These are phyloP conservation scores for Fusarium robinianum DNA, from an alignment of 2,329 filamentous ascomycete species.

Conservation along the genomic window DNA sequence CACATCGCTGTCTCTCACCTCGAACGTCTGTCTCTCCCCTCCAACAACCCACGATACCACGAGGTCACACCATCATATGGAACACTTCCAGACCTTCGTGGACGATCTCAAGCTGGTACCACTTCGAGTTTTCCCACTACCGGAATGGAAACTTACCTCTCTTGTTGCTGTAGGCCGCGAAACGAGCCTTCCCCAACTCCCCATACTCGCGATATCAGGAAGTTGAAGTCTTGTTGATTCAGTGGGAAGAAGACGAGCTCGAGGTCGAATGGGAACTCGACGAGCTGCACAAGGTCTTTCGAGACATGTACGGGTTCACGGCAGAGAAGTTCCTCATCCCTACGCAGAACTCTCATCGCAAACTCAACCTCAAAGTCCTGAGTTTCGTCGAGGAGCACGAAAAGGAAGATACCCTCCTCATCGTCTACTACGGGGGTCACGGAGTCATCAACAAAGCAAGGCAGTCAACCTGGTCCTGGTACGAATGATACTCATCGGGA, in stretches of 20 bases:
- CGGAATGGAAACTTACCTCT: conserved; percentile 5
- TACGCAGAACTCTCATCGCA: conserved; percentile 33
- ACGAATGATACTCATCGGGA: neutral
- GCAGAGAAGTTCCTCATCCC: conserved; percentile 33
- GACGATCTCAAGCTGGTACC: conserved; percentile 30
- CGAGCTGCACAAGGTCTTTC: conserved; percentile 27
- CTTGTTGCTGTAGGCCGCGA: conserved; percentile 21
- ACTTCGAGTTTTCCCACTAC: neutral
- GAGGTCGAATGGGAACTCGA: conserved; percentile 33
- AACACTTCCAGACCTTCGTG: conserved; percentile 28
- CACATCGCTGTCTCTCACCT: conserved; percentile 32
- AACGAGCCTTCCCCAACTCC: conserved; percentile 34
- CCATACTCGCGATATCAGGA: conserved; percentile 34
- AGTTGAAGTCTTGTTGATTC: conserved; percentile 34
- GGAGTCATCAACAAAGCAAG: conserved; percentile 35
- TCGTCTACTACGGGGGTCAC: conserved; percentile 35
- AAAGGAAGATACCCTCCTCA: conserved; percentile 34
- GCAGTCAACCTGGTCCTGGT: conserved; percentile 36
- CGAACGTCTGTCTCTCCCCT: conserved; percentile 28
- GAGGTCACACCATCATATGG: conserved; percentile 36
- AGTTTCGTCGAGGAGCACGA: conserved; percentile 36
- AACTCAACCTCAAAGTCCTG: conserved; percentile 30
- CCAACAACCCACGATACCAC: conserved; percentile 34
- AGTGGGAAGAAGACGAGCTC: conserved; percentile 36
- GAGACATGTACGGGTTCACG: conserved; percentile 29